Base-by-base conservation (phyloP, 2,329 filamentous ascomycete species). In the Paracorniculantispora psalliotae region DNA sequence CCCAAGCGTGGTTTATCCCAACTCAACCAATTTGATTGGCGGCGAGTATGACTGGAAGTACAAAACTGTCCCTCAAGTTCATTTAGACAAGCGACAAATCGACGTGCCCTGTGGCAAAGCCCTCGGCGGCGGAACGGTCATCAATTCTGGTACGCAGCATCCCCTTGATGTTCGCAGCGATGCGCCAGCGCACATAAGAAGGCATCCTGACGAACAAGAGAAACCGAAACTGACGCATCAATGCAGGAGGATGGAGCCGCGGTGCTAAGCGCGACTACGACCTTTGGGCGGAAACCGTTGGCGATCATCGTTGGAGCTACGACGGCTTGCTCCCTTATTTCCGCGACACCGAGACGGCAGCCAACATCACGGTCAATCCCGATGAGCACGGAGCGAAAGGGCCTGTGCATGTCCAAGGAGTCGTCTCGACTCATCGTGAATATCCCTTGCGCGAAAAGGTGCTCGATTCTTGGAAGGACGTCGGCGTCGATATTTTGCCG, bases 311-410 rank as follows among this genome's bases (percentile, higher is more conserved):
- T 12, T 83, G 79, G 75, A 73, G 71, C 57, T 78, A 77, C 48
- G 67, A 77, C 4, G 71, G 72, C 8, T 69, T 81, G 37, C 68
- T 76, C 30, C 75, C 75, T 2, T 82, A 77, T 64, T 70, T 78
- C 48, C 64, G 67, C 33, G 75, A 72, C 60, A 63, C 69, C 0
- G 76, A 78, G 61, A 61, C 51, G 8, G 65, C 65, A 15, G 65
- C 66, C 35, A 64, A 66, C 26, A 17, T 55, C 6, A 39, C 63
- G 1, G 59, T 68, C 43, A 63, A 75, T 26, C 21, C 65, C 0
- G 64, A 71, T 4, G 69, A 75, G 37, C 70, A 75, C 61, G 73
- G 71, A 8, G 60, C 73, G 15, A 69, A 75, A 28, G 71, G 72
- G 1, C 75, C 74, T 2, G 67, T 74, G 13, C 60, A 67, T 4